Percentiles rank a stretch among this genome's conserved stretches.
These are phyloP conservation scores for Phaseolus coccineus DNA, from an alignment of 331 rosid genomes.

Conservation along the genomic window DNA sequence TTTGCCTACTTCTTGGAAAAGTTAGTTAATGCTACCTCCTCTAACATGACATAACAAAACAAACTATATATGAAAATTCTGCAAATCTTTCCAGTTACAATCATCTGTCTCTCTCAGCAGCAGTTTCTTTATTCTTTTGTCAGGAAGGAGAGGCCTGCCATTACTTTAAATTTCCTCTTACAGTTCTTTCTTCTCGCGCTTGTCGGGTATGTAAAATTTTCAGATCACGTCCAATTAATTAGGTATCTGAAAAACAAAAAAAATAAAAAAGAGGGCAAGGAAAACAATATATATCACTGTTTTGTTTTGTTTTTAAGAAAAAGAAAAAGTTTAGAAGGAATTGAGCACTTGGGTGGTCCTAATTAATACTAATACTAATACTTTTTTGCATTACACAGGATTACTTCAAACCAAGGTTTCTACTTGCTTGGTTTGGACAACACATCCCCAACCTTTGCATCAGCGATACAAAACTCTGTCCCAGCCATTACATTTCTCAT, in stretches of 20 bases:
- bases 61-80: too few species aligned
- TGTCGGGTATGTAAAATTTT: constrained; percentile 66
- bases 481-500: constrained; percentile 98
- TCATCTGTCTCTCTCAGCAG: not conserved
- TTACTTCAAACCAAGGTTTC: constrained; percentile 98
- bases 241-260: not conserved
- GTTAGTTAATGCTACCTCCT: constrained; percentile 41
- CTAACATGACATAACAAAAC: not conserved
- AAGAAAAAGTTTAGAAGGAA: not conserved
- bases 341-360: not conserved
- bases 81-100: not conserved
- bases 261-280: not conserved
- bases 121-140: not conserved
- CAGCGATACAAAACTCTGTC: constrained; percentile 96
- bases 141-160: constrained; percentile 94
- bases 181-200: constrained; percentile 96
- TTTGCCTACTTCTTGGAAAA: constrained; percentile 93
- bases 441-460: constrained; percentile 98
- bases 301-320: not conserved
- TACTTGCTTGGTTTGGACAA: constrained; percentile 96
- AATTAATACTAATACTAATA: not conserved
- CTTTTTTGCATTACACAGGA: constrained; percentile 54
- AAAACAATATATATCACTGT: not conserved
- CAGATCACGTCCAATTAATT: not conserved
- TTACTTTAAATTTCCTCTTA: constrained; percentile 65